phyloP scores from a whole-genome alignment of 176 grass and related monocot species.

The Avena eriantha region DNA sequence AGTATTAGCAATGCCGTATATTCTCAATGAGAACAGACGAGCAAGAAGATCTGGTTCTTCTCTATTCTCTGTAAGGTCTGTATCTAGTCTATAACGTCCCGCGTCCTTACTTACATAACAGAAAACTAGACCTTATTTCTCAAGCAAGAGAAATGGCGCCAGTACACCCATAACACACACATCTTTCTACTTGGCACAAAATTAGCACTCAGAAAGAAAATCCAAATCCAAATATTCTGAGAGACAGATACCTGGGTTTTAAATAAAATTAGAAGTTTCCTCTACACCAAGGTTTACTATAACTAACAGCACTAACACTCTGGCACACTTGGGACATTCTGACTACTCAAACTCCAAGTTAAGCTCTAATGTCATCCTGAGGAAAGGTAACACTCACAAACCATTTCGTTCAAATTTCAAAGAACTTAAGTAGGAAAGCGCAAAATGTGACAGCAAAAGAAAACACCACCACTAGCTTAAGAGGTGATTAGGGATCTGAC shows the following conservation, averaged over 20 bases:
- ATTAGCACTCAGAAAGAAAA: not conserved
- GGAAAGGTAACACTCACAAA: not conserved
- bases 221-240: not conserved
- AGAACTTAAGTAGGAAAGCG: not conserved
- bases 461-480: not conserved
- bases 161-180: not conserved
- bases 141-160: not conserved
- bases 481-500: not conserved
- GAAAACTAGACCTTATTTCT: not conserved
- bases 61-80: not conserved
- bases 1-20: not conserved
- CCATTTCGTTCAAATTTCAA: not conserved
- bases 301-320: not conserved
- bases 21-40: not conserved
- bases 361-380: slow-evolving; percentile 17
- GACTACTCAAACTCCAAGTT: not conserved
- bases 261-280: not conserved
- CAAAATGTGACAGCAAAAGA: not conserved
- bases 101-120: not conserved
- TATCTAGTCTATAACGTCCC: not conserved
- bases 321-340: not conserved
- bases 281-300: not conserved
- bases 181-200: not conserved
- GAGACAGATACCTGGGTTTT: not conserved
- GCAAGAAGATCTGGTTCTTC: not conserved